Evolutionary conservation across 331 rosid genomes (phyloP).

Genomic region (Phaseolus coccineus): DNA sequence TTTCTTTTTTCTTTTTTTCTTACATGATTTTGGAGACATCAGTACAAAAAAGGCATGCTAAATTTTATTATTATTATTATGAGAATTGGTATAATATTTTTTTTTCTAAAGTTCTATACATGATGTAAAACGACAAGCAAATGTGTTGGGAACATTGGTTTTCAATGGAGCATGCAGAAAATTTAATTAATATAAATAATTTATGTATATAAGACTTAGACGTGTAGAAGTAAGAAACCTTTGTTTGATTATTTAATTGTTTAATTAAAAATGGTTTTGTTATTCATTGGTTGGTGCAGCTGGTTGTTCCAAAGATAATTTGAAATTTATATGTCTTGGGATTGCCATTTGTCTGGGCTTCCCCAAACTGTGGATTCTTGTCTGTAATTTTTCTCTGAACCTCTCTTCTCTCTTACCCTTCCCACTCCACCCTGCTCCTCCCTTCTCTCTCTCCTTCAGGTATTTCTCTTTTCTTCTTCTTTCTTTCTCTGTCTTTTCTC

Average conservation of each 20-base stretch:
- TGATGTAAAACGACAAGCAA: too few species aligned
- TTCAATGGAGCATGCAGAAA: background rate
- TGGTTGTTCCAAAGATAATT: constrained; percentile 76
- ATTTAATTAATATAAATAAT: constrained; percentile 7
- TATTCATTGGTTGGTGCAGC: constrained; percentile 66
- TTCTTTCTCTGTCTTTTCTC: constrained; percentile 8
- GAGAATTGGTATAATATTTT: too few species aligned
- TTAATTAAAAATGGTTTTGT: background rate
- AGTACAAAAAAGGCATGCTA: too few species aligned
- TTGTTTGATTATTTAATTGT: constrained; percentile 9
- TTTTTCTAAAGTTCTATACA: too few species aligned
- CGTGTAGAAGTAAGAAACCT: constrained; percentile 47
- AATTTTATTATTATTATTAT: too few species aligned
- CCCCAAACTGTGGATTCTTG: constrained; percentile 54
- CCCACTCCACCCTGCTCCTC: background rate
- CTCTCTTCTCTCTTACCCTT: background rate
- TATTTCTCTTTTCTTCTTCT: constrained; percentile 10
- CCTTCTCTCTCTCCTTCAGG: background rate
- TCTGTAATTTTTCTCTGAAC: constrained; percentile 28
- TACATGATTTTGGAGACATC: too few species aligned
- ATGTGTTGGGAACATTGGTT: background rate
- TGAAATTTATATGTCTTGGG: constrained; percentile 68
- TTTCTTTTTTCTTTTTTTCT: too few species aligned
- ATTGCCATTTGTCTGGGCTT: constrained; percentile 71
- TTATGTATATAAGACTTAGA: constrained; percentile 43